A percentile compares a stretch with the other conserved stretches of the same genome.
Conservation (phyloP, 148 eudicot species). For the Heliosperma pusillum region DNA sequence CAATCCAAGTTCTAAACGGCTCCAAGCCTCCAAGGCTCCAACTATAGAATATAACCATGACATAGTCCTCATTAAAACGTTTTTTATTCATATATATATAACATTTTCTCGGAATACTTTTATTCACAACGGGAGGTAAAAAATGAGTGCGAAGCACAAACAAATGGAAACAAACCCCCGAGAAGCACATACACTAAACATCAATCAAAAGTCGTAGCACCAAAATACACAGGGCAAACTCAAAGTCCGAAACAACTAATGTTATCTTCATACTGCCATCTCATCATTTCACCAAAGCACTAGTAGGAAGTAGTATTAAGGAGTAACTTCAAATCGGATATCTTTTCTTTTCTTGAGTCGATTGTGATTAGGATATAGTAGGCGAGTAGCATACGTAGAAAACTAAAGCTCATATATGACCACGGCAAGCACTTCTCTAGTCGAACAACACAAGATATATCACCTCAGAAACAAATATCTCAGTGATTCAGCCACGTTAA, state of each 20-base stretch:
- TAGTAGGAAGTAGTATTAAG: not conserved
- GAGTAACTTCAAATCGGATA: not conserved
- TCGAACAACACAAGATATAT: not conserved
- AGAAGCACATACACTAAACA: not conserved
- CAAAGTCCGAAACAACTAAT: not conserved
- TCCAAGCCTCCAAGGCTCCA: too few species aligned
- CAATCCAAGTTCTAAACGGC: not conserved
- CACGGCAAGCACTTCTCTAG: not conserved
- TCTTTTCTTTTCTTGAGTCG: too few species aligned
- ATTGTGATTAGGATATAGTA: too few species aligned
- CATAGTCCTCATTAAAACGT: too few species aligned
- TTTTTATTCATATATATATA: not conserved
- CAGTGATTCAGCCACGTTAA: not conserved
- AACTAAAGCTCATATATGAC: not conserved
- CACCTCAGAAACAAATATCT: not conserved
- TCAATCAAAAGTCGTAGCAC: not conserved
- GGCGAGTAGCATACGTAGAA: too few species aligned
- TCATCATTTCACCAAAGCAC: too few species aligned
- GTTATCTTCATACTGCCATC: not conserved
- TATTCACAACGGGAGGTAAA: not conserved
- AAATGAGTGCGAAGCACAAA: not conserved
- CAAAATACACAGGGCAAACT: not conserved
- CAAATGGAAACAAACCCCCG: not conserved
- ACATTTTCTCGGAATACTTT: not conserved
- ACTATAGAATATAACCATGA: not conserved